These are phyloP conservation scores for Yarrowia yakushimensis DNA, from an alignment of 805 yeast species.

Conservation along the genomic window DNA sequence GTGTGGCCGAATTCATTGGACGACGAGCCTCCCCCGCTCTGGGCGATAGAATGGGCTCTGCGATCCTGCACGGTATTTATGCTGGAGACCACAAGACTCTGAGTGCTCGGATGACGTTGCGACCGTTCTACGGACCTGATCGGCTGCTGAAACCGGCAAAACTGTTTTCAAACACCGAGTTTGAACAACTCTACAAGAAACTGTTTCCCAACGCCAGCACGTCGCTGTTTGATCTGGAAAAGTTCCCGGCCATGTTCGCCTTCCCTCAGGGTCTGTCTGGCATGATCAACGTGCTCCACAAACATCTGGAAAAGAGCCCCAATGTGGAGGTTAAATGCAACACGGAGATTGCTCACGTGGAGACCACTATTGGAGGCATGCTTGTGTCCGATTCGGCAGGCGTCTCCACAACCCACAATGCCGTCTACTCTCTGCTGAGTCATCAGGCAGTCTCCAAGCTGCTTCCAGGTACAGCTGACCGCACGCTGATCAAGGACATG, in stretches of 20 bases:
- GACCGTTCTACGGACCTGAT: conserved; percentile 56
- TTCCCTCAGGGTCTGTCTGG: conserved; percentile 16
- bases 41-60: conserved; percentile 65
- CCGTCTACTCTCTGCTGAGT: conserved; percentile 31
- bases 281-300: neutral
- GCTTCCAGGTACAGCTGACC: conserved; percentile 21
- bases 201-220: conserved; percentile 26
- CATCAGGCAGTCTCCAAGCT: conserved; percentile 26
- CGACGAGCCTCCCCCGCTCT: conserved; percentile 62
- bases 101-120: conserved; percentile 62
- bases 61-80: conserved; percentile 82
- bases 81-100: conserved; percentile 74
- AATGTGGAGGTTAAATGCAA: conserved; percentile 9
- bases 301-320: neutral
- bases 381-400: neutral
- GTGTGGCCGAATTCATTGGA: conserved; percentile 60
- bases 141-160: conserved; percentile 38
- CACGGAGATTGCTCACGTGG: neutral
- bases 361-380: conserved; percentile 13
- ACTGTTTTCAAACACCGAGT: conserved; percentile 32
- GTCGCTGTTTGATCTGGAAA: neutral
- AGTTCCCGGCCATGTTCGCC: conserved; percentile 26
- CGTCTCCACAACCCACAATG: neutral
- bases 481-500: conserved; percentile 43
- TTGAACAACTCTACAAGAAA: conserved; percentile 32